A percentile compares a stretch with the other conserved stretches of the same genome.
Evolutionary conservation across 768 basidiomycete genomes (phyloP).

Genomic region (Daedaleopsis nitida): DNA sequence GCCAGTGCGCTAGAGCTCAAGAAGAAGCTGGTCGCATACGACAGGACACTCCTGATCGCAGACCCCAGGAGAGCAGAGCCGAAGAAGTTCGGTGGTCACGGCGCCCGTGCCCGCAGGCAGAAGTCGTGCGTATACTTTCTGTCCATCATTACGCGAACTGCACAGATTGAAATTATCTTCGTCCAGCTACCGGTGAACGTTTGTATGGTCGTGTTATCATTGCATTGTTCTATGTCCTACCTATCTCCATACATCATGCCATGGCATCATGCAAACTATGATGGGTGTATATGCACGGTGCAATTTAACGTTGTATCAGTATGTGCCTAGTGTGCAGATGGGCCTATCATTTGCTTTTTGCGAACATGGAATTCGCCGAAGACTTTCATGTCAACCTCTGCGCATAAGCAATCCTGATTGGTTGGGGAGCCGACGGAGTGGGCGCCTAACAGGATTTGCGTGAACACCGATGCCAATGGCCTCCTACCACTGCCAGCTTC

Average conservation of each 20-base stretch:
- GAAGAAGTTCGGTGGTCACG: constrained; percentile 98
- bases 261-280: constrained; percentile 39
- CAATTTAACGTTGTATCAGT: constrained; percentile 21
- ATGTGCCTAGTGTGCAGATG: background rate
- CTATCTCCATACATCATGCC: constrained; percentile 37
- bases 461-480: too few relatives aligned
- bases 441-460: too few relatives aligned
- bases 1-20: constrained; percentile 96
- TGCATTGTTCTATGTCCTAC: constrained; percentile 47
- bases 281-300: constrained; percentile 22
- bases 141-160: background rate
- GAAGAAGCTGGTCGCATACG: constrained; percentile 96
- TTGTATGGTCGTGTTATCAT: constrained; percentile 37
- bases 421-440: too few relatives aligned
- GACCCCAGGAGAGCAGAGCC: constrained; percentile 98
- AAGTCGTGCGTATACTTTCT: constrained; percentile 66
- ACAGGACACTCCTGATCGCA: constrained; percentile 86
- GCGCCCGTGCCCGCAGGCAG: constrained; percentile 98
- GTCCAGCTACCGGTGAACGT: constrained; percentile 76
- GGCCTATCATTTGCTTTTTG: too few relatives aligned
- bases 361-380: too few relatives aligned
- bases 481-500: too few relatives aligned
- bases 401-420: too few relatives aligned
- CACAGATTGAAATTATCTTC: background rate
- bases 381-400: too few relatives aligned